Evolutionary conservation across 352 stramenopile genomes (phyloP), one percentile per base, ranked within the genome.

Genomic region (Globisporangium rhizosaccharum): DNA sequence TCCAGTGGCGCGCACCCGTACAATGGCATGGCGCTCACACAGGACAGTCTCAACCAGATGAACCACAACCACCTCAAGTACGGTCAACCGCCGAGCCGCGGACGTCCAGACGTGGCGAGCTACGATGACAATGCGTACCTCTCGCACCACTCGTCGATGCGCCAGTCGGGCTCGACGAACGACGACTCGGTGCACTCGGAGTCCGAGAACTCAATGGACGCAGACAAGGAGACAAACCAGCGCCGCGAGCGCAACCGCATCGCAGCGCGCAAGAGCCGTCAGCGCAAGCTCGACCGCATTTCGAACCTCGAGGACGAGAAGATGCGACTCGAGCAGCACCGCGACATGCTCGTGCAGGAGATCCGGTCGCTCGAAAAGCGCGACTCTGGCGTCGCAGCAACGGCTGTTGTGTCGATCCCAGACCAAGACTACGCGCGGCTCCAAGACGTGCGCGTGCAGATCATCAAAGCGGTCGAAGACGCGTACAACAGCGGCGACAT

Each of bases 301-400:
- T 90, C 84, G 26, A 90, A 88, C 62, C 70, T 94, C 3, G 85
- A 94, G 67, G 84, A 92, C 62, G 85, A 94, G 66, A 94, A 94
- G 64, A 87, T 87, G 75, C 85, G 85, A 0, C 78, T 94, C 11
- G 85, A 94, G 68, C 82, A 90, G 62, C 82, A 92, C 70, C 82
- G 85, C 25, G 84, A 94, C 65, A 91, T 90, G 81, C 67, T 94
- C 18, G 73, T 94, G 37, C 82, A 94, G 54, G 85, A 94, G 57
- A 94, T 94, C 55, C 79, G 80, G 53, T 88, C 76, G 66, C 63
- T 94, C 14, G 82, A 94, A 61, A 91, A 87, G 70, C 85, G 88
- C 39, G 82, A 92, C 61, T 75, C 77, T 14, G 70, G 76, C 20
- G 63, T 69, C 45, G 45, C 75, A 41, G 51, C 71, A 58, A 73